Evolutionary conservation across 495 filamentous ascomycete genomes (phyloP), one percentile per base, ranked within the genome.

Genomic region (Penicillium coffeae): DNA sequence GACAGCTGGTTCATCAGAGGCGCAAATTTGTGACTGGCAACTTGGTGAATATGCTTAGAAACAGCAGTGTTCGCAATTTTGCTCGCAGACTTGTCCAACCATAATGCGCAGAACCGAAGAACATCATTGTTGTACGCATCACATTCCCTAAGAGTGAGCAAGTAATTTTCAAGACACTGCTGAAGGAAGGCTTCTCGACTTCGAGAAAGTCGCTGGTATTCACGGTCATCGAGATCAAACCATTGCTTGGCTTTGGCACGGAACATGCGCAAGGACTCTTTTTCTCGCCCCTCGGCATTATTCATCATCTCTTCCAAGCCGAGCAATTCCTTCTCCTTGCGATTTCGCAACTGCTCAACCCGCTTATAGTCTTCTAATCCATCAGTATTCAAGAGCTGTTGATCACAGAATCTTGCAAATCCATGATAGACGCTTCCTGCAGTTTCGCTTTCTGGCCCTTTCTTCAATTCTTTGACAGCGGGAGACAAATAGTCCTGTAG

Each of bases 1-100:
- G 90, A 89, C 14, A 97, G 80, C 62, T 99, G 93, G 60, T 96
- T 99, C 86, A 95, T 95, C 47, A 97, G 68, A 14, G 87, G 69
- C 1, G 88, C 93, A 62, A 99, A 96, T 53, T 99, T 99, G 33
- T 87, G 76, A 41, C 87, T 95, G 14, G 90, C 84, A 1, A 97
- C 93, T 37, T 80, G 70, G 15, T 65, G 51, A 34, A 97, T 74
- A 57, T 88, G 72, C 54, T 76, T 79, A 35, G 72, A 75, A 19
- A 94, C 91, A 3, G 88, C 86, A 22, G 77, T 73, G 55, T 96
- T 96, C 3, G 88, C 85, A 25, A 82, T 79, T 3, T 77, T 64
- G 50, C 81, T 81, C 16, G 81, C 80, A 1, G 86, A 85, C 38
- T 91, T 78, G 58, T 95, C 89, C 18, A 97, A 75, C 93, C 93